Conservation (phyloP, 202 grass and related monocot species). For the Setaria viridis region DNA sequence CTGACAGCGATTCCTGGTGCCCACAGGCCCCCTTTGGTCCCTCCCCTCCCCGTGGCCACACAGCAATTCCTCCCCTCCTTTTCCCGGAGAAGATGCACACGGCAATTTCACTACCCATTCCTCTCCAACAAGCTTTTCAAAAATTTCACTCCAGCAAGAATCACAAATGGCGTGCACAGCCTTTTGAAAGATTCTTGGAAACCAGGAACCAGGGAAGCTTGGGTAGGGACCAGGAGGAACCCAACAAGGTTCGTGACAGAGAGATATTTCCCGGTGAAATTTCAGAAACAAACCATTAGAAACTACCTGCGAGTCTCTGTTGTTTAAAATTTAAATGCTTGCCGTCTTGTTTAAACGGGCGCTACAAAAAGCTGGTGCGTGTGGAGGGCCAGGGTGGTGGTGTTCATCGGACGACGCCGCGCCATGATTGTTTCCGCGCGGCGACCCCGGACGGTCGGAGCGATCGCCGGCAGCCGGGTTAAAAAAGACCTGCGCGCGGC, state of each 20-base stretch:
- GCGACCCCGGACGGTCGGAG: not conserved
- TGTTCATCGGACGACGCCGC: not conserved
- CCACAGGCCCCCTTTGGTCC: not conserved
- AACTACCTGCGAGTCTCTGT: no score
- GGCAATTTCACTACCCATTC: not conserved
- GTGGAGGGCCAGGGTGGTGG: no score
- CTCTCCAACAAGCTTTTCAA: not conserved
- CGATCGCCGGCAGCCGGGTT: not conserved
- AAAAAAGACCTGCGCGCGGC: slow-evolving; percentile 6
- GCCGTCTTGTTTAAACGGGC: no score
- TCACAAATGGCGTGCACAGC: not conserved
- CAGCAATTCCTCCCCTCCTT: not conserved
- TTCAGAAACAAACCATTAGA: no score
- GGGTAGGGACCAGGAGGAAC: no score
- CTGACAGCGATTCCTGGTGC: slow-evolving; percentile 50
- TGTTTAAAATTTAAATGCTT: no score
- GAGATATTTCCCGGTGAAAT: no score
- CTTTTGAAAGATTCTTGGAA: no score
- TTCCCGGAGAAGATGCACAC: not conserved
- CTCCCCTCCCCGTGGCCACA: slow-evolving; percentile 6
- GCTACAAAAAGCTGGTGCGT: no score
- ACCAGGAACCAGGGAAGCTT: no score
- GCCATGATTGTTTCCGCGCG: not conserved
- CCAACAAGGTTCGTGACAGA: no score
- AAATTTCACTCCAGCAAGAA: not conserved